These are phyloP conservation scores for Fusarium ramigenum DNA, from an alignment of 2,329 filamentous ascomycete species.

Conservation along the genomic window DNA sequence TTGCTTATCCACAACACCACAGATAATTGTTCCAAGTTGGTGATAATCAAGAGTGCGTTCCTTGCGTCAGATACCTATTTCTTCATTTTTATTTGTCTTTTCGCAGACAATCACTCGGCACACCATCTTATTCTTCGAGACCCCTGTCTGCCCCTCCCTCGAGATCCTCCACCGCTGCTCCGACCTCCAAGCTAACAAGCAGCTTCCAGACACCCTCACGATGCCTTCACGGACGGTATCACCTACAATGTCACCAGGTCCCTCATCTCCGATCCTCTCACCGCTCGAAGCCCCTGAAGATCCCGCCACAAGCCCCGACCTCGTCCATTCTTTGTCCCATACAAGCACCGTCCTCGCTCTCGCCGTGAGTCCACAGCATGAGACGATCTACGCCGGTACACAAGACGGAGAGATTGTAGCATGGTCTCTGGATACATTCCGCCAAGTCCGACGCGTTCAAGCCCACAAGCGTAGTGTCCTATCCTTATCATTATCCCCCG, in stretches of 20 bases:
- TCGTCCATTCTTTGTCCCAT: conserved; percentile 79
- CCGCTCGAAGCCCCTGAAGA: conserved; percentile 40
- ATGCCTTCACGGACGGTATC: conserved; percentile 41
- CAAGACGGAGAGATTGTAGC: conserved; percentile 93
- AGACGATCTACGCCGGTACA: conserved; percentile 89
- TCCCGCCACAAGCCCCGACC: conserved; percentile 59
- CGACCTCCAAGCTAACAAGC: conserved; percentile 3
- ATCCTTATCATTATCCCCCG: conserved; percentile 80
- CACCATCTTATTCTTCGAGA: neutral
- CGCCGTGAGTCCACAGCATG: conserved; percentile 78
- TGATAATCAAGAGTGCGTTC: neutral
- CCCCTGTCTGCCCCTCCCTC: conserved; percentile 14
- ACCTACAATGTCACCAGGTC: conserved; percentile 34
- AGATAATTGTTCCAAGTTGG: neutral
- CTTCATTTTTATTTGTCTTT: accelerated
- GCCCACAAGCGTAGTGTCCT: conserved; percentile 93
- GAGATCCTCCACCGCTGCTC: neutral
- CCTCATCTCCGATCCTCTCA: conserved; percentile 38
- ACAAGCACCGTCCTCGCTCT: conserved; percentile 84
- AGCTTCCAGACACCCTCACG: conserved; percentile 21
- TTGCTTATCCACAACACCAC: conserved; percentile 9
- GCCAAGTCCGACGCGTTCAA: conserved; percentile 80
- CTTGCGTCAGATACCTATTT: accelerated
- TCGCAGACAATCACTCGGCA: neutral
- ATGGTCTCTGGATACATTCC: conserved; percentile 90